These are phyloP conservation scores for Achlya hypogyna DNA, from an alignment of 352 stramenopile species.

Conservation along the genomic window DNA sequence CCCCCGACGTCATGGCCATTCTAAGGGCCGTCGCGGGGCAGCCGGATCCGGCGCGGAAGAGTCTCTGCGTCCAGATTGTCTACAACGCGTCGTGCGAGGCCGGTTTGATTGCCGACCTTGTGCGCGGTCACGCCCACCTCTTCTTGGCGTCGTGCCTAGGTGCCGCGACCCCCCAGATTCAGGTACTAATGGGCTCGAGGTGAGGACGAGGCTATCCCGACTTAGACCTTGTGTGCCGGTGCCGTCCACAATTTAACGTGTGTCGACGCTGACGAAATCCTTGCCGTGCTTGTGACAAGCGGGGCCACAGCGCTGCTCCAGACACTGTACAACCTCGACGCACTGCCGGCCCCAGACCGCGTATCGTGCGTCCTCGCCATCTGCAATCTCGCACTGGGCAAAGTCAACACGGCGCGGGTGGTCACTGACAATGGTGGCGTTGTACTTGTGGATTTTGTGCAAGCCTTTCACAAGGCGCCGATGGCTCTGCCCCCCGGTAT, in stretches of 20 bases:
- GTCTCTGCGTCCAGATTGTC: slow-evolving; percentile 50
- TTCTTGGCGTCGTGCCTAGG: background rate
- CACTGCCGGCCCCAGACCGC: slow-evolving; percentile 22
- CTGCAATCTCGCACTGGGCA: slow-evolving; percentile 52
- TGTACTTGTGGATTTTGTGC: slow-evolving; percentile 50
- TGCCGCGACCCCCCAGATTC: background rate
- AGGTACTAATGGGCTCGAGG: background rate
- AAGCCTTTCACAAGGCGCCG: slow-evolving; percentile 29
- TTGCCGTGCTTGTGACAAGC: slow-evolving; percentile 42
- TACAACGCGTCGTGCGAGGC: slow-evolving; percentile 72
- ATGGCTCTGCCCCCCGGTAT: slow-evolving; percentile 28
- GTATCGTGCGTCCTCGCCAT: slow-evolving; percentile 43
- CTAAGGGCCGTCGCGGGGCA: background rate
- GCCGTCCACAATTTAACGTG: slow-evolving; percentile 74
- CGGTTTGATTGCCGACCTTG: slow-evolving; percentile 32
- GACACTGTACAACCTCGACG: slow-evolving; percentile 35
- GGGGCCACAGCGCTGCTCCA: slow-evolving; percentile 35
- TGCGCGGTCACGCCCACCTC: slow-evolving; percentile 28
- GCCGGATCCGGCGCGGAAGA: background rate
- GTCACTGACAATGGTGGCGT: slow-evolving; percentile 40
- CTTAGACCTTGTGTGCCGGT: slow-evolving; percentile 36
- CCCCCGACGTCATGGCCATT: background rate
- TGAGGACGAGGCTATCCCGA: no score
- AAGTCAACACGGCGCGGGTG: slow-evolving; percentile 55
- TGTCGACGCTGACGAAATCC: slow-evolving; percentile 19